Evolutionary conservation across 108 stramenopile species (phyloP), one percentile per base, ranked within the genome.

Genomic region (Cyclotella sp.): DNA sequence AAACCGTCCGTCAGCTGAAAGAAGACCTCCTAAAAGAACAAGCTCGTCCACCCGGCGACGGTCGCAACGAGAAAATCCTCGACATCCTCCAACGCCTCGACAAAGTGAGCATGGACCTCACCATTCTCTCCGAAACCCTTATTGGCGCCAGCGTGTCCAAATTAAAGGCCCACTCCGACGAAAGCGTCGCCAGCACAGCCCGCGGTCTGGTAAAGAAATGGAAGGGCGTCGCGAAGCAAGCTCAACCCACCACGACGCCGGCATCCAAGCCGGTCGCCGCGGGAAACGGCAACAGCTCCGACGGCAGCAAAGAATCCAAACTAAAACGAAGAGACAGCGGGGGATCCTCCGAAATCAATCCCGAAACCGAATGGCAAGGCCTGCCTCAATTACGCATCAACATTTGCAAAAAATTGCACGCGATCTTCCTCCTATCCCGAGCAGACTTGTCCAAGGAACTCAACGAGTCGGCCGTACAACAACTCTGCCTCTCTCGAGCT

Each of bases 201-300:
- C 92, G 92, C 57, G 68, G 68, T 9, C 63, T 96, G 61, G 87
- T 96, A 14, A 93, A 93, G 70, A 92, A 93, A 61, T 96, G 95
- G 95, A 96, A 96, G 73, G 70, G 90, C 53, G 76, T 91, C 0
- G 95, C 95, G n/a, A 79, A 83, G 43, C 70, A 78, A 53, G 76
- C 82, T 73, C 88, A 75, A 75, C 46, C 34, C 67, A 27, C 26
- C 22, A 43, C 12, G 44, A 40, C 45, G 27, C 39, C 55, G 34
- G 34, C 34, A 6, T 34, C 34, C 9, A 59, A 63, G 54, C 30
- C 86, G 49, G 46, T 63, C 16, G 13, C 76, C 18, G 18, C 83
- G 42, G 29, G 15, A 13, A 39, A 30, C 57, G 27, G 46, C 12
- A 45, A 67, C 41, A 53, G 7, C 59, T 43, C 79, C 40, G 57